Percentiles rank a stretch among this genome's conserved stretches.
Evolutionary conservation across 257 asterid genomes (phyloP).

Genomic region (Rauvolfia tetraphylla): DNA sequence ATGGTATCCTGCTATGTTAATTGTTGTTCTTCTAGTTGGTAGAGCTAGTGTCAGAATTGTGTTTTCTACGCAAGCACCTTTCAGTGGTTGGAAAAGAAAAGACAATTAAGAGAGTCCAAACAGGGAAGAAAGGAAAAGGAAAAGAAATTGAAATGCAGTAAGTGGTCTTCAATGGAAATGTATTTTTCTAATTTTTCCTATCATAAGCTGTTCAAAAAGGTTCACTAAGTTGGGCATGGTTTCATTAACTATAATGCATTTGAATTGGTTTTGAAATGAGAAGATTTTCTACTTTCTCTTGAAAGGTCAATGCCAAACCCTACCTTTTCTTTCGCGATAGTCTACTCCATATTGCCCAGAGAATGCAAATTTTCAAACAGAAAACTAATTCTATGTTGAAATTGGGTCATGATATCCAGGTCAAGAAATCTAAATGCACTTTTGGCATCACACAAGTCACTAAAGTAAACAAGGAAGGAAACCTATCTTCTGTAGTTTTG

Average conservation of each 20-base stretch:
- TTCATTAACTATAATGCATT: not conserved
- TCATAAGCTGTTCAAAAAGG: not conserved
- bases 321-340: no score
- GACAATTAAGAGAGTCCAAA: not conserved
- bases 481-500: not conserved
- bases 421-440: not conserved
- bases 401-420: not conserved
- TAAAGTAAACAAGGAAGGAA: not conserved
- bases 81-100: not conserved
- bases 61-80: not conserved
- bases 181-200: not conserved
- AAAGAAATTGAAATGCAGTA: not conserved
- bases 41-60: not conserved
- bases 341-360: no score
- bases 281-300: no score
- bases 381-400: no score
- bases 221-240: not conserved
- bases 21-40: not conserved
- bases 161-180: not conserved
- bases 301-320: no score
- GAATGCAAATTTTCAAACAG: no score
- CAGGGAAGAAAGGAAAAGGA: not conserved
- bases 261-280: no score
- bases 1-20: not conserved
- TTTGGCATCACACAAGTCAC: not conserved